A percentile compares a stretch with the other conserved stretches of the same genome.
These are phyloP conservation scores for Mucor racemosus DNA, from an alignment of 371 early-diverging fungal species.

Conservation along the genomic window DNA sequence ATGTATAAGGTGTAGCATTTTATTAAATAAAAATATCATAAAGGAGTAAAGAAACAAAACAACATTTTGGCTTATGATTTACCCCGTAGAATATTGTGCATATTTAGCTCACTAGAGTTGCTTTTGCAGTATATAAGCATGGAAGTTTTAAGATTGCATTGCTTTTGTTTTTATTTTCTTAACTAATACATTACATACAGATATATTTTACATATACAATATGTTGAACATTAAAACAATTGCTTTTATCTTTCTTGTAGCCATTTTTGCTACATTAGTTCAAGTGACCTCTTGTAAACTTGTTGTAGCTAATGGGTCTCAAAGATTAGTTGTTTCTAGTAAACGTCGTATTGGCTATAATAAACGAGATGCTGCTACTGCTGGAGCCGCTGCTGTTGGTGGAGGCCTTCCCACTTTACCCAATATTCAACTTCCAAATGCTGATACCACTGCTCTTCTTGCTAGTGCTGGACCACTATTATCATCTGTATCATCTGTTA, in stretches of 20 bases:
- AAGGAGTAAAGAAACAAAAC: neutral
- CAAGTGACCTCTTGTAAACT: neutral
- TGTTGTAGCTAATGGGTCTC: neutral
- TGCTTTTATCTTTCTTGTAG: neutral
- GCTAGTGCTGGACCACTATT: neutral
- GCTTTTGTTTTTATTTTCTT: neutral
- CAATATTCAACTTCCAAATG: neutral
- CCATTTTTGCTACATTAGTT: neutral
- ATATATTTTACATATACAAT: neutral
- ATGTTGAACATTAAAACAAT: neutral
- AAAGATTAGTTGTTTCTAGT: neutral
- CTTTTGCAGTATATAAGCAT: neutral
- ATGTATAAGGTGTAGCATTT: neutral
- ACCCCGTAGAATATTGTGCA: neutral
- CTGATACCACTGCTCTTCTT: neutral
- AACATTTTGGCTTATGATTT: neutral
- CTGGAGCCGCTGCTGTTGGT: neutral
- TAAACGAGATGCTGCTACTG: neutral
- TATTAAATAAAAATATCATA: neutral
- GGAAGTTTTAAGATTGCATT: neutral
- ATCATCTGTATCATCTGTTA: neutral
- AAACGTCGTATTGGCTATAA: neutral
- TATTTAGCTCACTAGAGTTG: no score
- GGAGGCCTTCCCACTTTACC: neutral
- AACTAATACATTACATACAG: slow-evolving; percentile 1